Evolutionary conservation across 73 alveolate genomes (phyloP), one percentile per base, ranked within the genome.

Genomic region (Tetrahymena elliotti): DNA sequence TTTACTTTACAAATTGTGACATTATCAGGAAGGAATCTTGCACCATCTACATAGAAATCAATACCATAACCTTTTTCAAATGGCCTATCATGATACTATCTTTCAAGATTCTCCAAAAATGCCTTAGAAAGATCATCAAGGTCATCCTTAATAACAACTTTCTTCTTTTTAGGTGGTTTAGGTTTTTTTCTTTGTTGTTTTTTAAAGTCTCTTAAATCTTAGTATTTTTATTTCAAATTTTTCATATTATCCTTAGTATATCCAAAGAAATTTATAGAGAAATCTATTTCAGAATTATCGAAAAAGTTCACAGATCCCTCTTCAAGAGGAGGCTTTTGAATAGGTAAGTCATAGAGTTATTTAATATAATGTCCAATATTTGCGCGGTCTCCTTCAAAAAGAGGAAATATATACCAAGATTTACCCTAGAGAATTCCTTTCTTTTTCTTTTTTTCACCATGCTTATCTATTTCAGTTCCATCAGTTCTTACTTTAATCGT

Each of bases 1-100:
- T 53, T 53, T 83, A 96, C 83, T 93, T 97, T 98, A 34, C 98
- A 93, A 12, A 97, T 97, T 9, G 99, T 97, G 8, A 96, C 98
- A 96, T 98, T 98, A 84, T 98, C 99, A 35, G 99, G 99, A 27
- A 97, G 94, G 83, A 97, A 98, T 68, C 99, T 93, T 3, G 98
- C 98, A 20, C 84, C 95, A 95, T 98, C 99, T n/a, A 98, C 96
- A 82, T 98, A 98, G 84, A 98, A 97, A 92, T 98, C 99, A 24
- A 98, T 94, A 47, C 99, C 99, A 93, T 92, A 96, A 53, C 97
- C 97, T 52, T 95, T 96, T n/a, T 96, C 96, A 93, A 96, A 96
- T 27, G 95, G 96, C 52, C 96, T 92, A 41, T 84, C 97, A 38
- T 96, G 94, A 94, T 94, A 94, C 83, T 94, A 94, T 33, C 93